Base-by-base conservation (phyloP, 2,329 filamentous ascomycete genomes). In the Aplosporella prunicola region DNA sequence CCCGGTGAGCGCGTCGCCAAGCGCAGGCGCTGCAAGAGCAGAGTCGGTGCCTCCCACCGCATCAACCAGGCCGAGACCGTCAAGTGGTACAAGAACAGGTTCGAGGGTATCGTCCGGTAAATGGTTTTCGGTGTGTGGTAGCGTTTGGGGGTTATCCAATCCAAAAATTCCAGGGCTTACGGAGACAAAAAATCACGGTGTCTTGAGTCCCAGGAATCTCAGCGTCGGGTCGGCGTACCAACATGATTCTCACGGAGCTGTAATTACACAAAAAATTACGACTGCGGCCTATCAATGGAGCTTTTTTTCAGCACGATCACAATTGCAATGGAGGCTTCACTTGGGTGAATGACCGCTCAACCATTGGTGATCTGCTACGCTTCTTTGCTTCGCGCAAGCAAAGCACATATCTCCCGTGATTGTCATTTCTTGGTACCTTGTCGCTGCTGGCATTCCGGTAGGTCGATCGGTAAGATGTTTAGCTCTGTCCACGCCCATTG, bases 31-130 rank as follows among this genome's bases (percentile, higher is more conserved):
- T 79, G 74, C 72, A 83, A 93, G 79, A 74, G 78, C 74, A 76
- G 69, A 60, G 81, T 98, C 63, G 91, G 91, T 63, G 65, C 83
- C 62, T 75, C 69, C 69, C 91, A 98, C 83, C 78, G 80, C 64
- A 94, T 98, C 80, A 85, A 78, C 79, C 82, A 87, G 63, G 70
- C 78, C 50, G 91, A 98, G 80, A 95, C 88, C 61, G 72, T 96
- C 73, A 93, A 88, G 76, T 98, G 91, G 91, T 98, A 82, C 77
- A 84, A 84, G 76, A 79, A 76, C 67, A 80, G 87, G 70, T 95
- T 94, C 80, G 87, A 96, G 67, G 91, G 89, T 66, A 96, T 96
- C 66, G 86, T 98, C 73, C 82, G 91, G 76, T 96, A 93, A 85
- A 79, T 60, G 62, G 51, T 45, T 48, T 28, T 44, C 32, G 44